phyloP scores from a whole-genome alignment of 2,329 filamentous ascomycete species.

The Talaromyces sp. region DNA sequence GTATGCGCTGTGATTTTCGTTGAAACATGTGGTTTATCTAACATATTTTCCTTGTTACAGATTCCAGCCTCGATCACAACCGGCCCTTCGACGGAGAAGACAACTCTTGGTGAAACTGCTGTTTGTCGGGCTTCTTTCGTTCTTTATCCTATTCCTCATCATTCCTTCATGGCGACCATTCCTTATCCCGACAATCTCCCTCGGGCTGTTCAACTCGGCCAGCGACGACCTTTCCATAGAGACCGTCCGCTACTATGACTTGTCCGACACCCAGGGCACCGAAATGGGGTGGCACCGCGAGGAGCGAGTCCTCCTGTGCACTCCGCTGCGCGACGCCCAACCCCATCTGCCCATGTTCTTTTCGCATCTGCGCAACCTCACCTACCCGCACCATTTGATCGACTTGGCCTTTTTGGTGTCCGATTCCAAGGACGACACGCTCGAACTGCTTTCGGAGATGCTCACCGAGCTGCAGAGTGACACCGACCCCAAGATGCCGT shows the following conservation, averaged over 20 bases:
- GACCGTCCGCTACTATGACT: constrained; percentile 94
- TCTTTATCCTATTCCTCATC: constrained; percentile 63
- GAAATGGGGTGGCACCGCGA: constrained; percentile 93
- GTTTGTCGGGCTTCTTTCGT: constrained; percentile 49
- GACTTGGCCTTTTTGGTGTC: constrained; percentile 96
- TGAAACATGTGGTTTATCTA: background rate
- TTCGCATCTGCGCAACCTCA: constrained; percentile 91
- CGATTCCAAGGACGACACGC: constrained; percentile 89
- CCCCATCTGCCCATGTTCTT: constrained; percentile 97
- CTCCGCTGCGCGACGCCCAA: constrained; percentile 87
- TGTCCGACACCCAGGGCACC: constrained; percentile 85
- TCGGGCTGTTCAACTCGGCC: constrained; percentile 63
- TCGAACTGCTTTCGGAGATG: constrained; percentile 68
- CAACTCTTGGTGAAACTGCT: constrained; percentile 67
- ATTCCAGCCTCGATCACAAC: constrained; percentile 78
- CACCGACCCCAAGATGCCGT: constrained; percentile 72
- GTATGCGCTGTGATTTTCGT: constrained; percentile 46
- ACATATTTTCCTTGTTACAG: constrained; percentile 37
- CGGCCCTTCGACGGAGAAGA: constrained; percentile 66
- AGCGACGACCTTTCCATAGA: constrained; percentile 72
- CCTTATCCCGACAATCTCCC: constrained; percentile 58
- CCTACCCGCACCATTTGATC: constrained; percentile 93
- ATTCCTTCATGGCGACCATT: constrained; percentile 68
- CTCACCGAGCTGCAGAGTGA: constrained; percentile 76
- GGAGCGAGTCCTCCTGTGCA: constrained; percentile 90